These are phyloP conservation scores for Kwoniella pini DNA, from an alignment of 768 basidiomycete species.

Conservation along the genomic window DNA sequence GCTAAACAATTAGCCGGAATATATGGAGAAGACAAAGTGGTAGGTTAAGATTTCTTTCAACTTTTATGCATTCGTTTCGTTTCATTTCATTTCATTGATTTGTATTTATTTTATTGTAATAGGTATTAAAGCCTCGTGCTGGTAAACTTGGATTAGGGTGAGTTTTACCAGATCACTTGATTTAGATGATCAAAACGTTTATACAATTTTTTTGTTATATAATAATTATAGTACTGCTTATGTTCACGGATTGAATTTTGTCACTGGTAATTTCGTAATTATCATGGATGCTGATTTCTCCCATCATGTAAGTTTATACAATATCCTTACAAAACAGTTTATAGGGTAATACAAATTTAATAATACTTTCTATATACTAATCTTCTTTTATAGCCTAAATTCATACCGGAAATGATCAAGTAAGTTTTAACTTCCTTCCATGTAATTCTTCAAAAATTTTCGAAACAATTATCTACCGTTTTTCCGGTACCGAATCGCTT, in stretches of 20 bases:
- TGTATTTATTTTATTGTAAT: too few relatives aligned
- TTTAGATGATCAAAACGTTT: background rate
- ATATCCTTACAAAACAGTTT: background rate
- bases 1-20: constrained; percentile 73
- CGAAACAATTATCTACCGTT: too few relatives aligned
- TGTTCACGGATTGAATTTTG: constrained; percentile 85
- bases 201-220: background rate
- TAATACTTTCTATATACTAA: too few relatives aligned
- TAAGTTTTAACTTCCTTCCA: constrained; percentile 46
- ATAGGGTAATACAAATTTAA: too few relatives aligned
- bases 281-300: constrained; percentile 98
- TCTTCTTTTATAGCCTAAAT: constrained; percentile 69
- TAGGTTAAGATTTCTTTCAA: too few relatives aligned
- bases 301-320: constrained; percentile 69
- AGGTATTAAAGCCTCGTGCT: constrained; percentile 81
- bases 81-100: too few relatives aligned
- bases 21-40: constrained; percentile 84
- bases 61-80: too few relatives aligned
- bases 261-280: constrained; percentile 87
- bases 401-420: constrained; percentile 90
- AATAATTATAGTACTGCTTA: constrained; percentile 71
- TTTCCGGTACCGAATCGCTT: too few relatives aligned
- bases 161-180: constrained; percentile 31
- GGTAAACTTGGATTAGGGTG: constrained; percentile 91
- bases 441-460: background rate